Base-by-base conservation (phyloP, 352 stramenopile genomes). In the Globisporangium emineosum region DNA sequence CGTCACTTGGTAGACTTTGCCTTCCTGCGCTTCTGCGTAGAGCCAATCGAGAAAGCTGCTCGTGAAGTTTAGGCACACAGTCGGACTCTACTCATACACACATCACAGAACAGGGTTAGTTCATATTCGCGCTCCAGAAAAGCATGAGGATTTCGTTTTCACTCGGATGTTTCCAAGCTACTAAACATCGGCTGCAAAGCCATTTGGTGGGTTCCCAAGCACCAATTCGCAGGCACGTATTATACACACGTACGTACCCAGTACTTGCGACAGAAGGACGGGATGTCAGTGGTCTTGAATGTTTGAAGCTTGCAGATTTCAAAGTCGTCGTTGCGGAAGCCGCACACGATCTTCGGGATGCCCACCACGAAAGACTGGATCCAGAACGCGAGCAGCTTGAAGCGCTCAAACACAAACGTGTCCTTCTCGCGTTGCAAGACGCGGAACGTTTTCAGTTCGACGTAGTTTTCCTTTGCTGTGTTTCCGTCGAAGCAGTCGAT, bases 291-390 rank as follows among this genome's bases (percentile, higher is more conserved):
- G 25, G 84, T 90, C 19, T 64, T 63, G 47, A 93, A 91, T 1
- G 60, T 86, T 65, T 91, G 82, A 19, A 90, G 64, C 51, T 93
- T 91, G 17, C 66, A 57, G 21, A 91, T 66, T 51, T 75, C 40
- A 58, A 89, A 93, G 7, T 76, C 60, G 50, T 90, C 81, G 57
- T 80, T 67, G 43, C 85, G 81, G 66, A 93, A 93, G 33, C 79
- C 85, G 32, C 78, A 90, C 42, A 90, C 79, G 57, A 93, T 90
- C 43, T 70, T 79, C 12, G 81, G 81, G 9, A 81, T 85, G 7
- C 85, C 85, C 13, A 91, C 82, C 21, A 93, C 37, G 40, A 87
- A 93, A 33, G 85, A 93, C 68, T 93, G 85, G 62, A 93, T 91
- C 85, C 85, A 93, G 64, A 91, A 91, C n/a, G 81, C 79, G 6